A percentile compares a stretch with the other conserved stretches of the same genome.
Conservation (phyloP, 768 basidiomycete species). For the Naganishia vaughanmartiniae region DNA sequence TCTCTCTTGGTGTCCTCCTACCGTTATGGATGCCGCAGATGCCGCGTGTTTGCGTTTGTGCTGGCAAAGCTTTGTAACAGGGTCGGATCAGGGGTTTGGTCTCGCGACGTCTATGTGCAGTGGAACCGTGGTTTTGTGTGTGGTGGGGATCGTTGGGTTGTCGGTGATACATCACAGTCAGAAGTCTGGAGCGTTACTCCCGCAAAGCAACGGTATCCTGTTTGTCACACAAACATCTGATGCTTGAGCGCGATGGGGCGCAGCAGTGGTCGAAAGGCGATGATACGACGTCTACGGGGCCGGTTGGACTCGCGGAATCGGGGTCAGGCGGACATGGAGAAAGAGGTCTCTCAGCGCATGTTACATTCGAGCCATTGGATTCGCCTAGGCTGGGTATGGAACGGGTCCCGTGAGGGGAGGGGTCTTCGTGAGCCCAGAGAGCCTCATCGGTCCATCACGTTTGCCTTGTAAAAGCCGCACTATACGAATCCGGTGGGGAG, state of each 20-base stretch:
- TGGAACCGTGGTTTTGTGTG: neutral
- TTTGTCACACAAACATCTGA: constrained; percentile 15
- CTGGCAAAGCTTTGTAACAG: constrained; percentile 5
- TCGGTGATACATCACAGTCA: constrained; percentile 9
- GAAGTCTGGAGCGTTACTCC: neutral
- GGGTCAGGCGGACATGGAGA: neutral
- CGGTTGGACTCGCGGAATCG: neutral
- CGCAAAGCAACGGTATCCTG: neutral
- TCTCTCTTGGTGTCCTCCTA: neutral
- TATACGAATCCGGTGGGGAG: neutral
- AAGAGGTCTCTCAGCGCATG: constrained; percentile 9
- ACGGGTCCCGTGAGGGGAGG: constrained; percentile 11
- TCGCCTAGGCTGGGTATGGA: neutral
- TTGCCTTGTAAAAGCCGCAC: neutral
- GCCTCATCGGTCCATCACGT: neutral
- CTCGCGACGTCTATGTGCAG: no score
- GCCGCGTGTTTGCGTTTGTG: neutral
- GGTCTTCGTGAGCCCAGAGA: constrained; percentile 21
- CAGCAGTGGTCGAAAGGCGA: neutral
- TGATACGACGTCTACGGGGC: neutral
- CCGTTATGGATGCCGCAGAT: neutral
- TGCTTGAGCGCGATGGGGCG: neutral
- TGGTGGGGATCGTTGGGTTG: constrained; percentile 2
- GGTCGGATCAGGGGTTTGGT: constrained; percentile 9
- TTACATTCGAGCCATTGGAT: neutral